A percentile compares a stretch with the other conserved stretches of the same genome.
Conservation (phyloP, 768 basidiomycete species). For the Phlebiopsis gigantea region DNA sequence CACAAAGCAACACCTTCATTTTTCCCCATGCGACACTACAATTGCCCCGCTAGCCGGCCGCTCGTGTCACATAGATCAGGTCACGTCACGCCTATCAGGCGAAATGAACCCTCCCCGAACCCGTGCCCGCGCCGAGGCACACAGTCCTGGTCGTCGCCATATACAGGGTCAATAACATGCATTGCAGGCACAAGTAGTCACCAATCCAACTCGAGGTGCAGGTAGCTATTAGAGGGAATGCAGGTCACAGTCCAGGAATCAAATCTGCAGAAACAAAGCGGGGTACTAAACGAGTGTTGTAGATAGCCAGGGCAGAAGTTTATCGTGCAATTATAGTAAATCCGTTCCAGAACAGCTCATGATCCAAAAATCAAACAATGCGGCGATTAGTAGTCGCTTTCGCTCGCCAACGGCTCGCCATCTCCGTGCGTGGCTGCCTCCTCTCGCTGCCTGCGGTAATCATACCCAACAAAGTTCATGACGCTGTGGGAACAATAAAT, state of each 20-base stretch:
- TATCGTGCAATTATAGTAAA: not conserved
- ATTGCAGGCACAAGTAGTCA: not conserved
- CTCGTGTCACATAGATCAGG: not conserved
- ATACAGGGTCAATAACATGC: not conserved
- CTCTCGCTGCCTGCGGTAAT: slow-evolving; percentile 36
- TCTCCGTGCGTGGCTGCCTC: not conserved
- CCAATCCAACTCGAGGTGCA: too few relatives aligned
- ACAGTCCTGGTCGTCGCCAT: not conserved
- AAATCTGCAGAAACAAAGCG: not conserved
- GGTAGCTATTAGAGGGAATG: not conserved
- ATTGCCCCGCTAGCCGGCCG: not conserved
- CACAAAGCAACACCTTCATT: not conserved
- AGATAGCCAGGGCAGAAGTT: not conserved
- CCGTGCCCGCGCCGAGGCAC: not conserved
- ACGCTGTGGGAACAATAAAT: slow-evolving; percentile 31
- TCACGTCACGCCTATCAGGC: not conserved
- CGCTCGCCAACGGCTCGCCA: not conserved
- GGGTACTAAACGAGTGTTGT: not conserved
- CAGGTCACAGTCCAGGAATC: not conserved
- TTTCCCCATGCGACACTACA: not conserved
- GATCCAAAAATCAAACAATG: not conserved
- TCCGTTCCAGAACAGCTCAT: too few relatives aligned
- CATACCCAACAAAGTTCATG: slow-evolving; percentile 59
- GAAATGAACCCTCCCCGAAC: not conserved
- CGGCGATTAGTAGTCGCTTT: not conserved